Base-by-base conservation (phyloP, 2,329 filamentous ascomycete species). In the Fusarium redolens region DNA sequence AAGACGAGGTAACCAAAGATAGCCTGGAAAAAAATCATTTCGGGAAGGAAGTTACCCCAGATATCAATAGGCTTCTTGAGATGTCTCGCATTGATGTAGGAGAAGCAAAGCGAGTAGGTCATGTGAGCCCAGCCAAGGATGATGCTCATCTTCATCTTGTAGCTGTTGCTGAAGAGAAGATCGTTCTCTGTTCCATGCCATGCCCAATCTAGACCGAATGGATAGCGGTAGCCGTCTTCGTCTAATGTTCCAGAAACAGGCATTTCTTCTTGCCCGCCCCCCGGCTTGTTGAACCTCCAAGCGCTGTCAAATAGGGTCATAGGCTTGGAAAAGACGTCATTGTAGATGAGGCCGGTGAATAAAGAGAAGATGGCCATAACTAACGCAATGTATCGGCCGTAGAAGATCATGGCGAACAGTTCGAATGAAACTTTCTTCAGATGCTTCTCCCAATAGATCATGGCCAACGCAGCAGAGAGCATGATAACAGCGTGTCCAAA, bases 101-200 rank as follows among this genome's bases (percentile, higher is more conserved):
- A 92, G 80, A 97, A 92, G 86, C 93, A 95, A 48, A 99, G 90
- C 22, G 96, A 98, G 85, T 97, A 99, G 5, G 96, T 99, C 96
- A 99, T 99, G 85, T 98, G 95, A 65, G 90, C 90, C 96, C 96
- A 99, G 82, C 96, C 96, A 74, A 99, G 89, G 75, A 98, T 90
- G 81, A 99, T 98, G 86, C 94, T 97, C 85, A 99, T 93, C 88
- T 99, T 99, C 96, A 99, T 99, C 91, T 99, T 99, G 89, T 96
- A 97, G 83, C 93, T 97, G 92, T 99, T 99, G 82, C 90, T 92
- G 85, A 99, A 99, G 54, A 99, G 89, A 22, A 99, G 88, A 69
- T 97, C 93, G 79, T 99, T 99, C 78, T 98, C 96, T 15, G 95
- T 93, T 68, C 93, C 94, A 81, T 99, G 96, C 96, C 96, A 99